A percentile compares a stretch with the other conserved stretches of the same genome.
Evolutionary conservation across 371 early-diverging fungal genomes (phyloP).

Genomic region (Chytridium lagenaria): DNA sequence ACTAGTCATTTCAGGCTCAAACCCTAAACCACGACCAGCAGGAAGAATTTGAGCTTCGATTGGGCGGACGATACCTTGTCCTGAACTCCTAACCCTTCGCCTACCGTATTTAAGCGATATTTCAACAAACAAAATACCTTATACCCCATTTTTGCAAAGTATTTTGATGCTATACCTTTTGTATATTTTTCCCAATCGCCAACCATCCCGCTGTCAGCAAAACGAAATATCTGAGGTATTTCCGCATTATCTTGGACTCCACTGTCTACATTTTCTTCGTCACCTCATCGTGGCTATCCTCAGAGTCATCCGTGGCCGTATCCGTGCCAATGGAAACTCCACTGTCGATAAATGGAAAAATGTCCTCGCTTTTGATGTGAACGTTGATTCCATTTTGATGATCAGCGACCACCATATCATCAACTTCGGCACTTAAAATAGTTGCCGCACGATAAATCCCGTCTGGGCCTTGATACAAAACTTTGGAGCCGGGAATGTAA

Average conservation of each 20-base stretch:
- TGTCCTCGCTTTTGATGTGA: neutral
- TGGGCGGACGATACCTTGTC: constrained; percentile 27
- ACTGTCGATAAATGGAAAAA: constrained; percentile 1
- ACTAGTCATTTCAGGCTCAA: constrained; percentile 4
- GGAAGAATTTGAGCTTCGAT: constrained; percentile 23
- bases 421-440: neutral
- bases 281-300: neutral
- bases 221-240: constrained; percentile 21
- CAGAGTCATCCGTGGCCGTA: neutral
- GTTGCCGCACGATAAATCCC: constrained; percentile 1
- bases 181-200: constrained; percentile 39
- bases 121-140: neutral
- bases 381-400: neutral
- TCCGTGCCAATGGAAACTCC: neutral
- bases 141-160: constrained; percentile 42
- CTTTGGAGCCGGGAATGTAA: neutral
- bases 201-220: constrained; percentile 31
- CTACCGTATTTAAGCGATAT: constrained; percentile 9
- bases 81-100: constrained; percentile 23
- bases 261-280: neutral
- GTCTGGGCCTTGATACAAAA: neutral
- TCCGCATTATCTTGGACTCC: constrained; percentile 1
- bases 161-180: constrained; percentile 35
- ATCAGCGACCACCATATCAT: neutral
- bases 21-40: constrained; percentile 24